Evolutionary conservation across 768 basidiomycete species (phyloP).

Genomic region (Leccinum subgranulosum): DNA sequence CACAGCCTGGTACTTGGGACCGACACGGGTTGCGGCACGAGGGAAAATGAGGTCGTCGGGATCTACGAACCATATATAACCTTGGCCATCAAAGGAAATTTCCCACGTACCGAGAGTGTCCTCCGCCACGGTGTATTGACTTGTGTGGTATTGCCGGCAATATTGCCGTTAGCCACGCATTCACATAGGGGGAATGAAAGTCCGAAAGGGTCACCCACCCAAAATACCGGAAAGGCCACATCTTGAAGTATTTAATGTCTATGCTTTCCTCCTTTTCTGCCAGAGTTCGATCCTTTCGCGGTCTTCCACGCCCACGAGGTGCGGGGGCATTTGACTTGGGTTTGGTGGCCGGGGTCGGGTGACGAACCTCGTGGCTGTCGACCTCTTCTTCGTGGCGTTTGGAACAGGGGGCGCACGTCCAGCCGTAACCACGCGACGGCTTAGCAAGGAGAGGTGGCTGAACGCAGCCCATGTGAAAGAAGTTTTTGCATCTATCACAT

Average conservation of each 20-base stretch:
- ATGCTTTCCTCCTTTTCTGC: constrained; percentile 77
- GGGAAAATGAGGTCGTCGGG: constrained; percentile 97
- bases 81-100: constrained; percentile 11
- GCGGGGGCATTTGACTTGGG: constrained; percentile 72
- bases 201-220: constrained; percentile 54
- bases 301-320: constrained; percentile 68
- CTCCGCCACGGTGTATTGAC: constrained; percentile 86
- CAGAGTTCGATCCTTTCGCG: constrained; percentile 68
- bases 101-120: constrained; percentile 75
- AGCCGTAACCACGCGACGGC: constrained; percentile 94
- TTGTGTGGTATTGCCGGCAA: constrained; percentile 30
- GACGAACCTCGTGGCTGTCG: constrained; percentile 68
- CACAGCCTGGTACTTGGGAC: constrained; percentile 78
- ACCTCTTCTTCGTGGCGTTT: constrained; percentile 84
- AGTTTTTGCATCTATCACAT: constrained; percentile 88
- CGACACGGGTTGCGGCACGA: constrained; percentile 86
- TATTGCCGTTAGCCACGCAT: constrained; percentile 9
- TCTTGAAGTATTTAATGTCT: constrained; percentile 80
- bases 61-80: constrained; percentile 52
- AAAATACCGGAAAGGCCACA: constrained; percentile 97
- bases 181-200: neutral
- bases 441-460: constrained; percentile 88
- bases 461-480: constrained; percentile 94
- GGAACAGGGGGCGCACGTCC: constrained; percentile 95
- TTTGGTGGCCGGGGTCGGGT: constrained; percentile 49